These are phyloP conservation scores for Russula earlei DNA, from an alignment of 768 basidiomycete genomes.

Conservation along the genomic window DNA sequence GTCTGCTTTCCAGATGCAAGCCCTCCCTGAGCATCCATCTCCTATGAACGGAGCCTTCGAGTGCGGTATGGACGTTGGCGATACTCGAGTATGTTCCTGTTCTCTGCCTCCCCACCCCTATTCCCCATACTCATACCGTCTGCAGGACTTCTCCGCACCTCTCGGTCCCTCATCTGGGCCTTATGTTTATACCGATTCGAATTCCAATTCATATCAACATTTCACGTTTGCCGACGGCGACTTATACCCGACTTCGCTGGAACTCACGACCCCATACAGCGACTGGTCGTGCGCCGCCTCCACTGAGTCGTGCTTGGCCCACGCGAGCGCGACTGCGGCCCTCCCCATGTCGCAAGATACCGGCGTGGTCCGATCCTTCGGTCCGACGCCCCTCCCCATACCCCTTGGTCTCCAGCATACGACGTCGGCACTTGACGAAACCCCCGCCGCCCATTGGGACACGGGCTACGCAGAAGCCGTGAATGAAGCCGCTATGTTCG, in stretches of 20 bases:
- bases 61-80: not conserved
- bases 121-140: not conserved
- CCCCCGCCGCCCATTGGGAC: slow-evolving; percentile 10
- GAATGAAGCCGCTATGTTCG: not conserved
- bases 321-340: not conserved
- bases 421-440: slow-evolving; percentile 5
- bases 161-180: not conserved
- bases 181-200: slow-evolving; percentile 4
- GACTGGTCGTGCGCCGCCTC: slow-evolving; percentile 7
- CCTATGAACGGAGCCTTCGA: not conserved
- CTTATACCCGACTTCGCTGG: slow-evolving; percentile 11
- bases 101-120: too few relatives aligned
- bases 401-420: slow-evolving; percentile 6
- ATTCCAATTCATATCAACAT: not conserved
- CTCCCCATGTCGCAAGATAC: slow-evolving; percentile 2
- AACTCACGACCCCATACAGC: not conserved
- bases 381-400: slow-evolving; percentile 9
- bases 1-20: slow-evolving; percentile 3
- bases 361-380: slow-evolving; percentile 2
- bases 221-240: slow-evolving; percentile 12
- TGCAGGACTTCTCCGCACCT: slow-evolving; percentile 2
- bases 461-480: not conserved
- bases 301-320: not conserved
- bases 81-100: slow-evolving; percentile 2
- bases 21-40: not conserved